Evolutionary conservation across 805 yeast species (phyloP).

Genomic region (Yamadazyma olivae): DNA sequence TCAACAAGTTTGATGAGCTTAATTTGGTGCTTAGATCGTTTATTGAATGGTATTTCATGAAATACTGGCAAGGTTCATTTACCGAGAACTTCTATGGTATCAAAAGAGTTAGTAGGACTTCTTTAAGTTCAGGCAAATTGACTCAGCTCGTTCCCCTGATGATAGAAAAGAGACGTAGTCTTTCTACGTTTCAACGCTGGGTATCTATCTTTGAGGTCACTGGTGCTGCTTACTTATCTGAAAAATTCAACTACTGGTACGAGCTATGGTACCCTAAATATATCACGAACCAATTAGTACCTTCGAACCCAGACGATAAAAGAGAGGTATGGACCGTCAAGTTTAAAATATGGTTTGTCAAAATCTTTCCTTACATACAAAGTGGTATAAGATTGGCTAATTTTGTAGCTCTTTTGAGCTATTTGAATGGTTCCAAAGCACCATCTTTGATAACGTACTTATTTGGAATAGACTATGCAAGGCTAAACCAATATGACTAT

Average conservation of each 20-base stretch:
- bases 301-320: slow-evolving; percentile 15
- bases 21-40: slow-evolving; percentile 57
- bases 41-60: slow-evolving; percentile 69
- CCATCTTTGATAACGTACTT: slow-evolving; percentile 61
- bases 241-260: slow-evolving; percentile 62
- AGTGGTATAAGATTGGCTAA: slow-evolving; percentile 46
- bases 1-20: slow-evolving; percentile 76
- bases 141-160: slow-evolving; percentile 36
- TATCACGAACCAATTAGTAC: slow-evolving; percentile 44
- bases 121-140: slow-evolving; percentile 29
- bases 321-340: slow-evolving; percentile 26
- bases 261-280: slow-evolving; percentile 62
- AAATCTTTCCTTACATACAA: slow-evolving; percentile 59
- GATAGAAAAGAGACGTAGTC: slow-evolving; percentile 50
- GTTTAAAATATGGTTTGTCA: slow-evolving; percentile 43
- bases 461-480: slow-evolving; percentile 61
- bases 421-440: slow-evolving; percentile 66
- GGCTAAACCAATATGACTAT: slow-evolving; percentile 54
- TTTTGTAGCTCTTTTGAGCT: slow-evolving; percentile 57
- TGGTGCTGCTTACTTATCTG: slow-evolving; percentile 64
- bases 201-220: slow-evolving; percentile 59
- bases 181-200: slow-evolving; percentile 50
- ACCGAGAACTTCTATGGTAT: slow-evolving; percentile 92
- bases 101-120: slow-evolving; percentile 52
- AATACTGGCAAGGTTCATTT: slow-evolving; percentile 77